Base-by-base conservation (phyloP, 2,329 filamentous ascomycete species). In the Aspergillus intermedius region DNA sequence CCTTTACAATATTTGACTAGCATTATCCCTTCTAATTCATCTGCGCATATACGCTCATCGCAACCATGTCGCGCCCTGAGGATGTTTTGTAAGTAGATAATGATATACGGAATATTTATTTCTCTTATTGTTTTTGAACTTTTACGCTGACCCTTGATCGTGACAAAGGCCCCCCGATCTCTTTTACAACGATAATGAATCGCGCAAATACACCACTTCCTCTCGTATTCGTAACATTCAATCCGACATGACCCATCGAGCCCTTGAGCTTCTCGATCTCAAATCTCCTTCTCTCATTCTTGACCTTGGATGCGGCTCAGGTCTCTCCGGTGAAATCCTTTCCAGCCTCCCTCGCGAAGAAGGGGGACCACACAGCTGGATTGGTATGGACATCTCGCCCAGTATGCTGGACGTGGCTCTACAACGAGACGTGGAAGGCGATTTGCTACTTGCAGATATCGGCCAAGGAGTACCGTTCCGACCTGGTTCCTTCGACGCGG, bases 351-450 rank as follows among this genome's bases (percentile, higher is more conserved):
- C 77, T 0, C 76, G 80, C 2, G 79, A 84, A 9, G 83, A 89
- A 50, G 87, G 87, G 47, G 90, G 90, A 0, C 89, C 90, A 3
- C 93, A 98, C 73, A 84, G 84, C 1, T 98, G 93, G 93, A 77
- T 97, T n/a, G 93, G 93, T 51, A 91, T 97, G 86, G 93, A 98
- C 66, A 84, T 98, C 21, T 89, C 87, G 4, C 84, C 88, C 0
- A 89, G 86, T n/a, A 98, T 98, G 93, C 77, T 98, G n/a, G 90
- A 93, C 56, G 81, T 96, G 41, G 93, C 93, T 1, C 77, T 98
- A 0, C 89, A 96, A 68, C 77, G 91, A 42, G 91, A 95, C 51
- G 88, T 93, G 0, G 90, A 95, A 52, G 93, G 93, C 2, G 93
- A 98, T 64, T 73, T 98, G n/a, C 77, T 98, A 60, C 81, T 98